phyloP scores from a whole-genome alignment of 2,329 filamentous ascomycete species.

The Aspergillus persii region DNA sequence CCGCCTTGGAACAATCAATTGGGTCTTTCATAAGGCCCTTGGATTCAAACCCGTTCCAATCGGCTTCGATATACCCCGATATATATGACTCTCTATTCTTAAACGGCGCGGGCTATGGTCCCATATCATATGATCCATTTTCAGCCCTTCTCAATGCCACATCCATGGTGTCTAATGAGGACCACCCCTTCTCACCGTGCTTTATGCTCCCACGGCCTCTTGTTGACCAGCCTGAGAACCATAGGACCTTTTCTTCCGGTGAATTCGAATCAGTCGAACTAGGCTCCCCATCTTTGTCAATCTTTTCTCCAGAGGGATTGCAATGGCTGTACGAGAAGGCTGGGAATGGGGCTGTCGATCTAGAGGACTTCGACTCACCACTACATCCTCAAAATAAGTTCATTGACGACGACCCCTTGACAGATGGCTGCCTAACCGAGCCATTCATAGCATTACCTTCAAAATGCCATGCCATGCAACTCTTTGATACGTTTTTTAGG shows the following conservation, averaged over 20 bases:
- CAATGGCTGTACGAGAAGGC: not conserved
- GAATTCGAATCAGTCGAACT: not conserved
- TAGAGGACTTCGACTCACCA: not conserved
- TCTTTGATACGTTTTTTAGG: not conserved
- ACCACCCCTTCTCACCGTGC: not conserved
- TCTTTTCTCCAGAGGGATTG: not conserved
- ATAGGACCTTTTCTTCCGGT: not conserved
- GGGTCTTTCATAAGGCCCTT: not conserved
- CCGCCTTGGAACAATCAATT: not conserved
- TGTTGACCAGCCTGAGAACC: not conserved
- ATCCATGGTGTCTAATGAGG: not conserved
- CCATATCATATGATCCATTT: not conserved
- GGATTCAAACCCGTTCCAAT: not conserved
- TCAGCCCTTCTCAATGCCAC: not conserved
- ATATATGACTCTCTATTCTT: not conserved
- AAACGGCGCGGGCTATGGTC: not conserved
- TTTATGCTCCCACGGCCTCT: constrained; percentile 2
- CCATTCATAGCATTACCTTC: constrained; percentile 1
- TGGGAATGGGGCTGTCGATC: not conserved
- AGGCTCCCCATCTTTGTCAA: not conserved
- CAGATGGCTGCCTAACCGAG: not conserved
- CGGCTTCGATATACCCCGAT: not conserved
- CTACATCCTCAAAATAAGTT: not conserved
- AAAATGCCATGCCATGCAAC: not conserved
- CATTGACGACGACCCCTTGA: not conserved